These are phyloP conservation scores for Microstegium vimineum DNA, from an alignment of 176 grass and related monocot species.

Conservation along the genomic window DNA sequence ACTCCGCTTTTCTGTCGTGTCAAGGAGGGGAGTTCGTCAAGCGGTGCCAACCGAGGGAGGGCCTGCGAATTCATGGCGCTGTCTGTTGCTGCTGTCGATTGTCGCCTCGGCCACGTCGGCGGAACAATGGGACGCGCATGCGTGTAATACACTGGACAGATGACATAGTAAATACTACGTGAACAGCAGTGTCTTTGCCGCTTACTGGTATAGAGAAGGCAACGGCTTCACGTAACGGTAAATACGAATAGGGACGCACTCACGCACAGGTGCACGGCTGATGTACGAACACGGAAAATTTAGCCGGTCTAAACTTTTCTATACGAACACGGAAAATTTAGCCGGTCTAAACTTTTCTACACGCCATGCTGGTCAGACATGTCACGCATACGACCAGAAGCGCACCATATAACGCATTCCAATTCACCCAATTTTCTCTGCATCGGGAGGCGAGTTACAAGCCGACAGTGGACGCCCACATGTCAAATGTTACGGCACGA, in stretches of 20 bases:
- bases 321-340: no score
- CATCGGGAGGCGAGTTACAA: not conserved
- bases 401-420: not conserved
- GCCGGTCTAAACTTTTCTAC: not conserved
- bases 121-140: not conserved
- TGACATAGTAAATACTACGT: not conserved
- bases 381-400: not conserved
- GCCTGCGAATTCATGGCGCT: no score
- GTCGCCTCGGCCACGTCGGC: not conserved
- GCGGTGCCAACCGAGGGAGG: not conserved
- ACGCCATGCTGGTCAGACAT: no score
- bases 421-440: not conserved
- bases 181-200: no score
- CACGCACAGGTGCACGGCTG: not conserved
- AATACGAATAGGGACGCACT: not conserved
- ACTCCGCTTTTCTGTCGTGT: not conserved
- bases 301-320: rapidly evolving
- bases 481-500: not conserved
- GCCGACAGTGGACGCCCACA: not conserved
- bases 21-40: not conserved
- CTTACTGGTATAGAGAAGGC: not conserved
- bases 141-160: not conserved
- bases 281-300: not conserved
- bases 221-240: not conserved
- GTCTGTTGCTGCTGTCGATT: not conserved